Evolutionary conservation across 176 grass and related monocot genomes (phyloP).

Genomic region (Leersia perrieri): DNA sequence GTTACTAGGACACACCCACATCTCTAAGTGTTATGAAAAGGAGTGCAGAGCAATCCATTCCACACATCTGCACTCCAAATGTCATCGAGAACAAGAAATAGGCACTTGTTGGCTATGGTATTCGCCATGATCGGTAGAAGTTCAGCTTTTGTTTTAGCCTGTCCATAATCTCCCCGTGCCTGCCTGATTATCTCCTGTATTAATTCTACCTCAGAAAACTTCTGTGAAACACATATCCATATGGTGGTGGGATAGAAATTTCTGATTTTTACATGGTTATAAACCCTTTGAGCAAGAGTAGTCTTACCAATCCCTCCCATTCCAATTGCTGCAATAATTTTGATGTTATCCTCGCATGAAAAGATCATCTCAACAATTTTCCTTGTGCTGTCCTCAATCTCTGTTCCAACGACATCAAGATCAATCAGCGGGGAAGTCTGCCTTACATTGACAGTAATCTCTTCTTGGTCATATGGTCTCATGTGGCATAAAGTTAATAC

Average conservation of each 20-base stretch:
- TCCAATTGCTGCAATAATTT: conserved; percentile 17
- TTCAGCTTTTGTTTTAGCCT: conserved; percentile 3
- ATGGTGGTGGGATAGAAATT: conserved; percentile 10
- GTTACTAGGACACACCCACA: conserved; percentile 21
- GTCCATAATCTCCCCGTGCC: background rate
- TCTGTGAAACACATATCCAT: conserved; percentile 29
- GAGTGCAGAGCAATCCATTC: background rate
- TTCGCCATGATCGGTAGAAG: background rate
- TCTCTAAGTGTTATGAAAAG: too few species aligned
- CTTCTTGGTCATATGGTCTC: background rate
- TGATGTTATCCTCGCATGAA: background rate
- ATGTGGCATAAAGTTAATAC: background rate
- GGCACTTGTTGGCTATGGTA: conserved; percentile 7
- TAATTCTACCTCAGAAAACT: conserved; percentile 19
- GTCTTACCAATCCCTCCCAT: too few species aligned
- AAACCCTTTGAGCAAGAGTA: conserved; percentile 32
- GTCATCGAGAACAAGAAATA: conserved; percentile 37
- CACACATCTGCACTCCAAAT: conserved; percentile 33
- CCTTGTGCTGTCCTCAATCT: conserved; percentile 14
- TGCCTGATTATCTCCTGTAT: conserved; percentile 13
- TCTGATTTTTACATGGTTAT: background rate
- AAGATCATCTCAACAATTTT: conserved; percentile 1
- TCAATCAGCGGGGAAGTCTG: conserved; percentile 16
- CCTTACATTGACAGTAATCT: background rate
- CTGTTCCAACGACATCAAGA: conserved; percentile 22